These are phyloP conservation scores for Helicocarpus griseus DNA, from an alignment of 2,329 filamentous ascomycete species.

Conservation along the genomic window DNA sequence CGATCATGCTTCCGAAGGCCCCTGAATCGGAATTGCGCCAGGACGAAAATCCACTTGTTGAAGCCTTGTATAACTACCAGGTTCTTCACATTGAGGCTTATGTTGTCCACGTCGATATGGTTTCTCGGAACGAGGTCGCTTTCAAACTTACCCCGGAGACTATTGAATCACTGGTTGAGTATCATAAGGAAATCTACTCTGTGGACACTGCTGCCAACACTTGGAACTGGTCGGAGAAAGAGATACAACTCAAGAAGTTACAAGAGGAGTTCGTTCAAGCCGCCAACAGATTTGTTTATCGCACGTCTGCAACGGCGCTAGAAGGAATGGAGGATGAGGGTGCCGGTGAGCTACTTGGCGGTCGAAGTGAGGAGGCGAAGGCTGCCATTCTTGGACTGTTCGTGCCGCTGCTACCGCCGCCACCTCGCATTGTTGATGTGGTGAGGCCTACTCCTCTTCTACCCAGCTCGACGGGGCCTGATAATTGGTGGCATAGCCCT, in stretches of 20 bases:
- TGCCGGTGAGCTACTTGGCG: conserved; percentile 81
- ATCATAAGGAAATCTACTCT: conserved; percentile 93
- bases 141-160: conserved; percentile 95
- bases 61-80: conserved; percentile 87
- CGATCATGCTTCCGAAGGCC: conserved; percentile 83
- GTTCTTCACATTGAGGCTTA: conserved; percentile 92
- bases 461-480: conserved; percentile 65
- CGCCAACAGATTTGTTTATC: conserved; percentile 94
- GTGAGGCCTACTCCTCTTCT: conserved; percentile 77
- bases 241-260: conserved; percentile 89
- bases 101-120: conserved; percentile 98
- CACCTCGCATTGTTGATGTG: conserved; percentile 80
- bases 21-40: conserved; percentile 75
- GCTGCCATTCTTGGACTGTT: conserved; percentile 73
- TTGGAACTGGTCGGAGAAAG: conserved; percentile 94
- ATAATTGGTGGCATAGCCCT: conserved; percentile 72
- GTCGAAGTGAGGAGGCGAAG: conserved; percentile 91
- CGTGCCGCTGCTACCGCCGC: conserved; percentile 73
- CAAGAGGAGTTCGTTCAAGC: conserved; percentile 95
- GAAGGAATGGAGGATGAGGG: conserved; percentile 97
- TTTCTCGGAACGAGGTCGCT: conserved; percentile 90
- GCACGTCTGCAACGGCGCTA: conserved; percentile 75
- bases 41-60: conserved; percentile 71
- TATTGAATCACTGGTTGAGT: conserved; percentile 86
- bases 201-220: conserved; percentile 80